A percentile compares a stretch with the other conserved stretches of the same genome.
Evolutionary conservation across 345 rosid species (phyloP).

Genomic region (Citrus inodora): DNA sequence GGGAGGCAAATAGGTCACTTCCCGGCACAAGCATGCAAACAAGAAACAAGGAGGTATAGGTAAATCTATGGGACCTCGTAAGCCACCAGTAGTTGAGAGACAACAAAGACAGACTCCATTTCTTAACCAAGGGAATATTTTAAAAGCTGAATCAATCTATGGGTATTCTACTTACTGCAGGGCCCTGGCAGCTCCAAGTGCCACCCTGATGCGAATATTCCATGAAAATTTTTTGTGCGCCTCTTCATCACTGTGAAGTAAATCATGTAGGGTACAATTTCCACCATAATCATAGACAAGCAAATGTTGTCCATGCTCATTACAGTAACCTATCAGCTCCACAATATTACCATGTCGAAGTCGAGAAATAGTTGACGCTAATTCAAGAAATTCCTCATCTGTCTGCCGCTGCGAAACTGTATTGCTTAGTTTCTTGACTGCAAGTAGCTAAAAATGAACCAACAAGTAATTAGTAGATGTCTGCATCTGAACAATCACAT

Average conservation of each 20-base stretch:
- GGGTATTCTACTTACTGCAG: constrained; percentile 66
- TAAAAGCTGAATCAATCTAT: background rate
- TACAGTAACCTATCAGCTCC: constrained; percentile 81
- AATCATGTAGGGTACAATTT: constrained; percentile 73
- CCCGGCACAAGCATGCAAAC: background rate
- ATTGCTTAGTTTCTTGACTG: constrained; percentile 75
- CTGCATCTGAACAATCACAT: background rate
- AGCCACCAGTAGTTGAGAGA: constrained; percentile 3
- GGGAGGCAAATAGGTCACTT: background rate
- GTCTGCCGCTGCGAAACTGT: constrained; percentile 41
- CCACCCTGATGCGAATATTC: constrained; percentile 65
- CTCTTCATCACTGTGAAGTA: constrained; percentile 64
- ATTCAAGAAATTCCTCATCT: constrained; percentile 55
- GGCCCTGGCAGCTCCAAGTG: constrained; percentile 87
- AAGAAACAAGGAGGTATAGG: background rate
- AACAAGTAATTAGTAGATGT: constrained; percentile 11
- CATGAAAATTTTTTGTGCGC: constrained; percentile 64
- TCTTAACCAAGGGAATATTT: background rate
- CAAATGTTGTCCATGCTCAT: constrained; percentile 68
- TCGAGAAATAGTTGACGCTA: constrained; percentile 55
- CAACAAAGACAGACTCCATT: background rate
- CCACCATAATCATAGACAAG: constrained; percentile 66
- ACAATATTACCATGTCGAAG: constrained; percentile 63
- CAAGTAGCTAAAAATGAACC: constrained; percentile 46
- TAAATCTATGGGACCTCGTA: background rate